Evolutionary conservation across 345 rosid genomes (phyloP).

Genomic region (Cardiospermum halicacabum): DNA sequence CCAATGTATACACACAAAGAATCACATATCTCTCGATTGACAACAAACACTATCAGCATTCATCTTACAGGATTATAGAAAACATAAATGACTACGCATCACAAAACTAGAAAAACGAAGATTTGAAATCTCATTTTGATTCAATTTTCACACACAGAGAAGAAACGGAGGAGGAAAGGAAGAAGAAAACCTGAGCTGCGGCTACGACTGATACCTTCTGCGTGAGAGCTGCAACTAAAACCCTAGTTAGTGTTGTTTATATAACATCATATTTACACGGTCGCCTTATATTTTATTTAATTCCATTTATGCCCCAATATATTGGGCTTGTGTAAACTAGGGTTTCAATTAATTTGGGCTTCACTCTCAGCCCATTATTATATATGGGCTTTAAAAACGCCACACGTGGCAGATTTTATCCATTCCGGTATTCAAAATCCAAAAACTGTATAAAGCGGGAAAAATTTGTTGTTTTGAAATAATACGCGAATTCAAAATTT

Average conservation of each 20-base stretch:
- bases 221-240: slow-evolving; percentile 5
- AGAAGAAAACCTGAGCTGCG: slow-evolving; percentile 13
- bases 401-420: slow-evolving; percentile 3
- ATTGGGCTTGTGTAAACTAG: not conserved
- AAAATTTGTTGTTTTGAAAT: not conserved
- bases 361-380: not conserved
- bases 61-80: not conserved
- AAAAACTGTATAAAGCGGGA: slow-evolving; percentile 16
- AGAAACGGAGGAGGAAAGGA: not conserved
- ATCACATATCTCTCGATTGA: not conserved
- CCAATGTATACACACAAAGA: not conserved
- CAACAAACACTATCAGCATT: not conserved
- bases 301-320: not conserved
- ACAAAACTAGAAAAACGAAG: not conserved
- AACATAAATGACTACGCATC: not conserved
- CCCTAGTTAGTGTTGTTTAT: slow-evolving; percentile 18
- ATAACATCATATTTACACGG: slow-evolving; percentile 2
- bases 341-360: not conserved
- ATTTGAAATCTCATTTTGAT: not conserved
- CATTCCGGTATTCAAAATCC: not conserved
- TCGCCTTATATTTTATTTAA: not conserved
- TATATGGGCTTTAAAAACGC: too few relatives aligned
- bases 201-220: slow-evolving; percentile 5
- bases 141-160: slow-evolving; percentile 5
- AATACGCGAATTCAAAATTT: slow-evolving; percentile 2